Evolutionary conservation across 2,329 filamentous ascomycete species (phyloP).

Genomic region (Albifimbria verrucaria): DNA sequence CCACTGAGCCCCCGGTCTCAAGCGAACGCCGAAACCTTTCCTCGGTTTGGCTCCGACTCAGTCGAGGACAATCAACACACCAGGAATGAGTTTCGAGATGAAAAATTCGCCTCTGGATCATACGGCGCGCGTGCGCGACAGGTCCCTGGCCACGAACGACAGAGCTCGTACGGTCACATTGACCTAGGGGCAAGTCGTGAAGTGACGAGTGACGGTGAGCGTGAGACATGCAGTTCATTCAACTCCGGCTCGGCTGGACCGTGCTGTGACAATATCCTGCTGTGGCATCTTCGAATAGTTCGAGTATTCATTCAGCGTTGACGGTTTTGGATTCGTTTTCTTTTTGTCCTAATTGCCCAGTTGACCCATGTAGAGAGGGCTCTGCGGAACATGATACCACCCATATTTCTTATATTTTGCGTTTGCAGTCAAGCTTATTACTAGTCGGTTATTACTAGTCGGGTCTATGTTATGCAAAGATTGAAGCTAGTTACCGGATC

Average conservation of each 20-base stretch:
- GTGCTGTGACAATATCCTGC: slow-evolving; percentile 18
- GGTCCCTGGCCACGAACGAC: slow-evolving; percentile 26
- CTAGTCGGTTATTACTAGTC: too few relatives aligned
- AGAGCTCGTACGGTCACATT: slow-evolving; percentile 32
- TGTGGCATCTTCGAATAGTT: too few relatives aligned
- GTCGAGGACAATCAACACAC: slow-evolving; percentile 14
- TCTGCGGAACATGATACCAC: neutral
- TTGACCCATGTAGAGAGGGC: neutral
- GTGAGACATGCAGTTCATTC: slow-evolving; percentile 9
- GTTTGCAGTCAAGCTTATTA: too few relatives aligned
- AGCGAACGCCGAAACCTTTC: slow-evolving; percentile 16
- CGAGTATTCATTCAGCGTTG: slow-evolving; percentile 9
- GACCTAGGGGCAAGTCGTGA: slow-evolving; percentile 13
- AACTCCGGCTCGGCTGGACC: slow-evolving; percentile 23
- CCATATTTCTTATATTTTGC: neutral
- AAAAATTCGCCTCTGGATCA: slow-evolving; percentile 23
- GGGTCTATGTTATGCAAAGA: neutral
- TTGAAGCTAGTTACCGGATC: too few relatives aligned
- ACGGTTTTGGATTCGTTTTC: slow-evolving; percentile 2
- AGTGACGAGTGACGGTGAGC: too few relatives aligned
- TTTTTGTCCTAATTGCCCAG: neutral
- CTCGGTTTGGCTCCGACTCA: slow-evolving; percentile 22
- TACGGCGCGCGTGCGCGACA: slow-evolving; percentile 19
- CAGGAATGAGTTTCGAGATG: slow-evolving; percentile 16
- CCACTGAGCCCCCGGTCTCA: slow-evolving; percentile 21